Conservation (phyloP, 2,329 filamentous ascomycete genomes). For the Ophiostoma ulmi region DNA sequence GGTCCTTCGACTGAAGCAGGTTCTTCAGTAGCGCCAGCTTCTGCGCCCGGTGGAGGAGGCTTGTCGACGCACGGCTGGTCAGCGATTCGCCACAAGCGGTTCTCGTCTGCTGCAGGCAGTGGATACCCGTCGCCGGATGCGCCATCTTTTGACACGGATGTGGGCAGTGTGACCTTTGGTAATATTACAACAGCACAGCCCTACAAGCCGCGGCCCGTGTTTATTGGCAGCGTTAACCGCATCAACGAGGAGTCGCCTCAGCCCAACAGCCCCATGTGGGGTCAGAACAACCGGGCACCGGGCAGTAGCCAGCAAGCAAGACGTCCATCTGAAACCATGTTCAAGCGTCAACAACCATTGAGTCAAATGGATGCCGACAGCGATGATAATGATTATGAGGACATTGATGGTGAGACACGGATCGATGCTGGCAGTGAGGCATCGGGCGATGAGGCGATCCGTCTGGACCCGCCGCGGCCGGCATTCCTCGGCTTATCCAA, state of each 20-base stretch:
- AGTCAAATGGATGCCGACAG: constrained; percentile 7
- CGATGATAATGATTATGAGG: constrained; percentile 3
- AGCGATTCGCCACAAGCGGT: constrained; percentile 11
- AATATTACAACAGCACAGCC: constrained; percentile 27
- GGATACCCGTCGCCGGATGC: constrained; percentile 20
- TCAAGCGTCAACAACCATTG: neutral
- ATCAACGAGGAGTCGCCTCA: constrained; percentile 24
- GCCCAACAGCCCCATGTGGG: constrained; percentile 11
- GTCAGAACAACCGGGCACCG: constrained; percentile 10
- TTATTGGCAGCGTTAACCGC: constrained; percentile 25
- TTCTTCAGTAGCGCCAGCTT: neutral
- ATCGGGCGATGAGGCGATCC: constrained; percentile 19
- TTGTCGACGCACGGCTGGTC: neutral
- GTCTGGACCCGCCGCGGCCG: constrained; percentile 23
- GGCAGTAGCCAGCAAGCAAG: neutral
- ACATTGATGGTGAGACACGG: constrained; percentile 13
- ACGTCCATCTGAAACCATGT: neutral
- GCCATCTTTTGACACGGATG: constrained; percentile 25
- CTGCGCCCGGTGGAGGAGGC: neutral
- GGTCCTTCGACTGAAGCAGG: neutral
- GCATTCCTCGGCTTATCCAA: constrained; percentile 16
- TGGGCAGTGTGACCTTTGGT: constrained; percentile 26
- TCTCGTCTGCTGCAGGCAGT: constrained; percentile 13
- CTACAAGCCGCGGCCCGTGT: constrained; percentile 26
- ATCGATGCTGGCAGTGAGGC: neutral